These are phyloP conservation scores for Jackrogersella multiformis DNA, from an alignment of 495 filamentous ascomycete species.

Conservation along the genomic window DNA sequence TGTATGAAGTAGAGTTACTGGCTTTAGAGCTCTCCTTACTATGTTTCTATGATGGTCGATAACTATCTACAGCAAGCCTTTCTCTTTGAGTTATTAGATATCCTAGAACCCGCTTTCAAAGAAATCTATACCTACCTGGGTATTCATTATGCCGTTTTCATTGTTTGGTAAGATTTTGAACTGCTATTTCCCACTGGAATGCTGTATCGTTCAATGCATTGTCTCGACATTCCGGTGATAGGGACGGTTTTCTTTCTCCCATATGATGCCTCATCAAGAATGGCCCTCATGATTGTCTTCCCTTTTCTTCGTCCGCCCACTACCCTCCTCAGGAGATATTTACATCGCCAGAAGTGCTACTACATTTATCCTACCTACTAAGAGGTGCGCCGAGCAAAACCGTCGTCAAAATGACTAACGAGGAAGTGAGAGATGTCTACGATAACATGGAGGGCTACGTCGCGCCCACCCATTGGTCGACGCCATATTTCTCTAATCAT, in stretches of 20 bases:
- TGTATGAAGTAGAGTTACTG: no score
- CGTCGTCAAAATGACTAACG: conserved; percentile 23
- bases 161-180: conserved; percentile 16
- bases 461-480: conserved; percentile 41
- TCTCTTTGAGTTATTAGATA: background rate
- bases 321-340: conserved; percentile 9
- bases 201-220: conserved; percentile 29
- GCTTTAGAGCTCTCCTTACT: background rate
- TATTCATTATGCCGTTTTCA: conserved; percentile 33
- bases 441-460: conserved; percentile 40
- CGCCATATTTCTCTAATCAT: conserved; percentile 45
- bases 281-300: conserved; percentile 18
- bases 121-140: background rate
- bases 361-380: background rate
- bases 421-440: conserved; percentile 33
- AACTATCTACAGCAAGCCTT: background rate
- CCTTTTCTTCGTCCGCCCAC: background rate
- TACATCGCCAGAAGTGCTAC: conserved; percentile 1
- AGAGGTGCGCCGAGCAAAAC: conserved; percentile 9
- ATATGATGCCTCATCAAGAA: conserved; percentile 41
- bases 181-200: conserved; percentile 27
- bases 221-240: conserved; percentile 30
- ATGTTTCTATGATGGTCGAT: background rate
- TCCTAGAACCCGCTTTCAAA: background rate
- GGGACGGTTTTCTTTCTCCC: conserved; percentile 20